phyloP scores from a whole-genome alignment of 805 yeast species.

The Sungouiella blattae region DNA sequence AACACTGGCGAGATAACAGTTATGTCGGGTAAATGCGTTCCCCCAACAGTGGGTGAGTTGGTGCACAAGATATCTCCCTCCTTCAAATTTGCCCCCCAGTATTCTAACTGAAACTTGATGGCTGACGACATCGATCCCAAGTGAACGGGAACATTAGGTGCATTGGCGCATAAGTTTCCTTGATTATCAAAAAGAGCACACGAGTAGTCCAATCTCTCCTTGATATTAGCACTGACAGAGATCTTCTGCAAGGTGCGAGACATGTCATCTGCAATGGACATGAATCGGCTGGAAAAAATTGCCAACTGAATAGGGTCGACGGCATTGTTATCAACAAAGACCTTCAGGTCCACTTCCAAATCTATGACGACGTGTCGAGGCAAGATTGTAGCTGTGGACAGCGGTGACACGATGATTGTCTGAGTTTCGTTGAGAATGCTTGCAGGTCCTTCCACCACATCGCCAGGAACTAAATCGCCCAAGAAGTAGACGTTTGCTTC shows the following conservation, averaged over 20 bases:
- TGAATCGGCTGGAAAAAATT: conserved; percentile 77
- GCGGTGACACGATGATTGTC: conserved; percentile 70
- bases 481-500: conserved; percentile 36
- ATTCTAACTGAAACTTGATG: conserved; percentile 58
- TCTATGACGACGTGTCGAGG: conserved; percentile 60
- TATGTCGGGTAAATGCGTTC: conserved; percentile 78
- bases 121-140: conserved; percentile 84
- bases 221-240: conserved; percentile 77
- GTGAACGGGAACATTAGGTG: conserved; percentile 87
- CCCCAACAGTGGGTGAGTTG: conserved; percentile 82
- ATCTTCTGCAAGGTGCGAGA: conserved; percentile 77
- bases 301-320: conserved; percentile 72
- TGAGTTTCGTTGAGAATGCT: conserved; percentile 78
- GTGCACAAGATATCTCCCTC: conserved; percentile 77
- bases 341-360: conserved; percentile 16
- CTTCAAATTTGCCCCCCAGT: conserved; percentile 61
- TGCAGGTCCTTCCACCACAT: conserved; percentile 63
- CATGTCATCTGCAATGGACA: conserved; percentile 92
- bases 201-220: conserved; percentile 78
- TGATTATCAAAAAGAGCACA: conserved; percentile 76
- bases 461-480: conserved; percentile 52
- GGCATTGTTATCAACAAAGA: conserved; percentile 4
- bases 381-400: conserved; percentile 51
- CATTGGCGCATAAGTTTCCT: conserved; percentile 83
- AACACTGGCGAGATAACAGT: conserved; percentile 22